phyloP scores from a whole-genome alignment of 768 basidiomycete genomes.

The Pulveroboletus sp. region DNA sequence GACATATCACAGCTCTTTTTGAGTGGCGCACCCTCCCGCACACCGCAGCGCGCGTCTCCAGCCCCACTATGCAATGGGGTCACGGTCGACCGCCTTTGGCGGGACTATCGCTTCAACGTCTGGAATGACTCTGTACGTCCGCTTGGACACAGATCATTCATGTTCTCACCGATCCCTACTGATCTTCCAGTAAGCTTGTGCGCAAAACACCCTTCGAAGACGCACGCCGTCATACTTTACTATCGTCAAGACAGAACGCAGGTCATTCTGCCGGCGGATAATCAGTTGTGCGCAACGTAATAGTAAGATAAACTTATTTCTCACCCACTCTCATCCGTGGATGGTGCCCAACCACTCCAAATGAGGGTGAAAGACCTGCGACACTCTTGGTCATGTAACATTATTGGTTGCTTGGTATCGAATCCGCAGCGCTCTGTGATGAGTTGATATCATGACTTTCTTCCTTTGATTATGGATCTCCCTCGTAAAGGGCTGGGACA shows the following conservation, averaged over 20 bases:
- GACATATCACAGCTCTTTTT: constrained; percentile 58
- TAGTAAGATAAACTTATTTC: constrained; percentile 27
- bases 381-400: constrained; percentile 29
- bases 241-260: constrained; percentile 24
- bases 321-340: constrained; percentile 12
- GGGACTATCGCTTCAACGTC: constrained; percentile 59
- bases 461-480: constrained; percentile 12
- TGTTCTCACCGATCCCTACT: constrained; percentile 6
- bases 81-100: constrained; percentile 62
- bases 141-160: not conserved
- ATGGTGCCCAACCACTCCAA: constrained; percentile 10
- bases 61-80: constrained; percentile 46
- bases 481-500: constrained; percentile 6
- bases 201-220: constrained; percentile 22
- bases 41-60: constrained; percentile 31
- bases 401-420: constrained; percentile 18
- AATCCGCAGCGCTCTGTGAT: constrained; percentile 10
- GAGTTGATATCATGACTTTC: constrained; percentile 5
- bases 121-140: constrained; percentile 48
- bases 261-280: constrained; percentile 28
- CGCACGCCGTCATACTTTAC: constrained; percentile 25
- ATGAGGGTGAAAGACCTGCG: constrained; percentile 9
- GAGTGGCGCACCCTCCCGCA: constrained; percentile 30
- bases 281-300: constrained; percentile 27
- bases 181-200: constrained; percentile 18